Percentiles rank a stretch among this genome's conserved stretches.
These are phyloP conservation scores for Cryptosporidium muris DNA, from an alignment of 169 alveolate genomes.

Conservation along the genomic window DNA sequence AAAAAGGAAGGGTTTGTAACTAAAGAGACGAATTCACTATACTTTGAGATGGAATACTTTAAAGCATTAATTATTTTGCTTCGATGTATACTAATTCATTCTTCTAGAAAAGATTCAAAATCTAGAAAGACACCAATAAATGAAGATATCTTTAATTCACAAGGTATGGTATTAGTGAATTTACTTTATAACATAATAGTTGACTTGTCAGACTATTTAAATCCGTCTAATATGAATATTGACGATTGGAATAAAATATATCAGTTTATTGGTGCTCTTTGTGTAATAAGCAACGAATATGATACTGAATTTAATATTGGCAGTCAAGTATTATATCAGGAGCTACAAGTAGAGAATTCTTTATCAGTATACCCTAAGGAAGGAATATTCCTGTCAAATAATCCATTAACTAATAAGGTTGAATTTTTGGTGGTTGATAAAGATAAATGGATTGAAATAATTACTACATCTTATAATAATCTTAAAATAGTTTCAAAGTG, in stretches of 20 bases:
- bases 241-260: constrained; percentile 1
- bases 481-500: neutral
- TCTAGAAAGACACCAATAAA: neutral
- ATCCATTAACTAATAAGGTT: constrained; percentile 20
- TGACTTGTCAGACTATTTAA: neutral
- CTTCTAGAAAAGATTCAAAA: neutral
- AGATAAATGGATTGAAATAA: constrained; percentile 10
- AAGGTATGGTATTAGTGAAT: constrained; percentile 8
- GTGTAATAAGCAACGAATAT: constrained; percentile 24
- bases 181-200: constrained; percentile 12
- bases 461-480: neutral
- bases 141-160: neutral
- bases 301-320: constrained; percentile 21
- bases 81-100: constrained; percentile 1
- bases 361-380: neutral
- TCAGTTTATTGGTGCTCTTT: constrained; percentile 22
- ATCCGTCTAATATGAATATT: neutral
- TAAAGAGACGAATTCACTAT: neutral
- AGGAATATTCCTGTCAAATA: constrained; percentile 19
- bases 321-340: neutral
- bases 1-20: neutral
- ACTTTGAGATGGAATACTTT: neutral
- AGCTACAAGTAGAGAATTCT: neutral
- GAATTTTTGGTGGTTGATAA: constrained; percentile 1
- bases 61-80: constrained; percentile 11